phyloP scores from a whole-genome alignment of 2,329 filamentous ascomycete species.

The Sporothrix schenckii region DNA sequence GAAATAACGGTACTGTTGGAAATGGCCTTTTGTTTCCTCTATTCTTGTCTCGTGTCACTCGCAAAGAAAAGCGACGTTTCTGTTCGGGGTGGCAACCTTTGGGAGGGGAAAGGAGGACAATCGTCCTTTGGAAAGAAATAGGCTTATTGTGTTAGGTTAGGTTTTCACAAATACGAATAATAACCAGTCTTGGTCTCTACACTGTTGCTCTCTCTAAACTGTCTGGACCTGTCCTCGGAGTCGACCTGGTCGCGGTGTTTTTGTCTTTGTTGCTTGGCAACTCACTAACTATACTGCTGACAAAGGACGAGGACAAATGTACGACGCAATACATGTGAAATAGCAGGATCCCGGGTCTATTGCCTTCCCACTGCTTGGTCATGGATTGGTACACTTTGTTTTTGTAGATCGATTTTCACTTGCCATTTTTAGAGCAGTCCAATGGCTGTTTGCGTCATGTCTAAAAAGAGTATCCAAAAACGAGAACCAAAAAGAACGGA shows the following conservation, averaged over 20 bases:
- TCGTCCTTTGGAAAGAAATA: not conserved
- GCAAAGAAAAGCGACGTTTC: not conserved
- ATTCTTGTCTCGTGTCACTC: not conserved
- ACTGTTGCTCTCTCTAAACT: not conserved
- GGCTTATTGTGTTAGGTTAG: slow-evolving; percentile 4
- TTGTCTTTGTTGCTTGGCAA: not conserved
- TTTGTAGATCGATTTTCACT: not conserved
- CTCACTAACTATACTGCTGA: too few relatives aligned
- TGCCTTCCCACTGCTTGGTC: too few relatives aligned
- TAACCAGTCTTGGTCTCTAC: not conserved
- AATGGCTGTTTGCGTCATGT: not conserved
- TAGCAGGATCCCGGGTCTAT: not conserved
- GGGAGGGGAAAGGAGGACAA: not conserved
- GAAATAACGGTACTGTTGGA: too few relatives aligned
- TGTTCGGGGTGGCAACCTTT: not conserved
- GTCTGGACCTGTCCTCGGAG: not conserved
- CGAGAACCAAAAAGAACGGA: not conserved
- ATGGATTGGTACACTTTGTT: too few relatives aligned
- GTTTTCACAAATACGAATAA: slow-evolving; percentile 16
- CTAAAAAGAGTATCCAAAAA: too few relatives aligned
- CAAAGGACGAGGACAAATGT: too few relatives aligned
- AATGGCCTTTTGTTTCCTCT: not conserved
- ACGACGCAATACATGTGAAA: not conserved
- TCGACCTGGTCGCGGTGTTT: not conserved
- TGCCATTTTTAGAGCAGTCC: slow-evolving; percentile 2